Evolutionary conservation across 2,329 filamentous ascomycete species (phyloP).

Genomic region (Lizonia empirigonia): DNA sequence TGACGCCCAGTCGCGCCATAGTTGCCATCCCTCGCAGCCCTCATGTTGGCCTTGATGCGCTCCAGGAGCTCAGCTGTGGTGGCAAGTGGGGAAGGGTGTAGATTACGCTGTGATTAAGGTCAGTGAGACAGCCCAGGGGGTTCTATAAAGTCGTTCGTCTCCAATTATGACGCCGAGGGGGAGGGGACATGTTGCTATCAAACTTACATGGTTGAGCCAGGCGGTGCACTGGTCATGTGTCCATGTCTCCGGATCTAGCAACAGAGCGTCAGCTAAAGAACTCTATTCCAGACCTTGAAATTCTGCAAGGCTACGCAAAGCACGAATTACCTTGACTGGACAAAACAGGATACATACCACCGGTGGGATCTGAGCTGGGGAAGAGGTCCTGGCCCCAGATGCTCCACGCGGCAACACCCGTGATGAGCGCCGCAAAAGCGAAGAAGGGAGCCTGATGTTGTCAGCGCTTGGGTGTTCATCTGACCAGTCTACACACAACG

Average conservation of each 20-base stretch:
- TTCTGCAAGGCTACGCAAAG: background rate
- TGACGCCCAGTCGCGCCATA: constrained; percentile 9
- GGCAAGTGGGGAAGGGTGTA: constrained; percentile 64
- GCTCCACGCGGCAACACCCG: constrained; percentile 78
- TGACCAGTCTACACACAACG: constrained; percentile 24
- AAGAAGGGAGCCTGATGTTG: constrained; percentile 43
- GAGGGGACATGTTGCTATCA: too few relatives aligned
- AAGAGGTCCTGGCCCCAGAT: constrained; percentile 90
- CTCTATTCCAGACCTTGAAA: background rate
- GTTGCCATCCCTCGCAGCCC: constrained; percentile 40
- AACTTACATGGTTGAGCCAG: constrained; percentile 80
- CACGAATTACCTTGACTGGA: background rate
- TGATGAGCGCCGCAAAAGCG: constrained; percentile 77
- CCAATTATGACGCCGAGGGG: too few relatives aligned
- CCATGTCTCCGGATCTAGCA: constrained; percentile 70
- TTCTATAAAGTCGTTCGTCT: too few relatives aligned
- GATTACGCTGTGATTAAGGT: constrained; percentile 60
- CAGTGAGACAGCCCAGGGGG: constrained; percentile 1
- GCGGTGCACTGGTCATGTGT: constrained; percentile 76
- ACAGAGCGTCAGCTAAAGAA: background rate
- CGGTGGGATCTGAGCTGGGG: constrained; percentile 78
- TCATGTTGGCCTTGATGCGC: constrained; percentile 71
- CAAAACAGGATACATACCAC: constrained; percentile 58
- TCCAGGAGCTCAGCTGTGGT: constrained; percentile 69
- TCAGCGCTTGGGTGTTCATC: constrained; percentile 6